phyloP scores from a whole-genome alignment of 495 filamentous ascomycete species.

The Penicillium subrubescens region DNA sequence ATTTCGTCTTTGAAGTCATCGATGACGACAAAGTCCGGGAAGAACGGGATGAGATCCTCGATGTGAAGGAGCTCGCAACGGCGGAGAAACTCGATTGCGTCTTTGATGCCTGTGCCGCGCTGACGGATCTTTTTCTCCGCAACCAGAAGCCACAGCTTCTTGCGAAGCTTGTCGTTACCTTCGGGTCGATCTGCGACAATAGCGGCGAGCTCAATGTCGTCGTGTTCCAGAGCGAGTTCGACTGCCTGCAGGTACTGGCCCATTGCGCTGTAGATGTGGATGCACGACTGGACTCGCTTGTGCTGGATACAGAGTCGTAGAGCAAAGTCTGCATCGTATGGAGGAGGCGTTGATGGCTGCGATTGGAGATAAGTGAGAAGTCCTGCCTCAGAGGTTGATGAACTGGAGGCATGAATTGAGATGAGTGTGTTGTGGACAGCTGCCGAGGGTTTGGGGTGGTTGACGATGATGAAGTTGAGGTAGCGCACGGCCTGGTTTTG shows the following conservation, averaged over 20 bases:
- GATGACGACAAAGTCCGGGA: constrained; percentile 98
- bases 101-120: constrained; percentile 79
- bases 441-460: constrained; percentile 76
- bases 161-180: constrained; percentile 75
- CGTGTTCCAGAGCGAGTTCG: constrained; percentile 83
- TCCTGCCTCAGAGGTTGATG: constrained; percentile 76
- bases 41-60: constrained; percentile 96
- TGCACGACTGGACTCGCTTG: constrained; percentile 85
- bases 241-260: constrained; percentile 90
- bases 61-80: constrained; percentile 90
- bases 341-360: constrained; percentile 69
- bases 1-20: constrained; percentile 99
- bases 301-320: constrained; percentile 93
- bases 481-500: constrained; percentile 96
- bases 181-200: constrained; percentile 87
- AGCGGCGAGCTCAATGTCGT: constrained; percentile 85
- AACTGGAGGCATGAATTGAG: constrained; percentile 89
- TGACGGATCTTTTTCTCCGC: constrained; percentile 89
- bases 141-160: constrained; percentile 92
- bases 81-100: constrained; percentile 90
- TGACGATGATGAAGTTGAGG: constrained; percentile 88
- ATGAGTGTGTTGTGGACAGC: constrained; percentile 98
- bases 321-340: constrained; percentile 96
- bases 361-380: constrained; percentile 86
- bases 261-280: constrained; percentile 96